Evolutionary conservation across 2,329 filamentous ascomycete genomes (phyloP), one percentile per base, ranked within the genome.

Genomic region (Fusarium continuum): DNA sequence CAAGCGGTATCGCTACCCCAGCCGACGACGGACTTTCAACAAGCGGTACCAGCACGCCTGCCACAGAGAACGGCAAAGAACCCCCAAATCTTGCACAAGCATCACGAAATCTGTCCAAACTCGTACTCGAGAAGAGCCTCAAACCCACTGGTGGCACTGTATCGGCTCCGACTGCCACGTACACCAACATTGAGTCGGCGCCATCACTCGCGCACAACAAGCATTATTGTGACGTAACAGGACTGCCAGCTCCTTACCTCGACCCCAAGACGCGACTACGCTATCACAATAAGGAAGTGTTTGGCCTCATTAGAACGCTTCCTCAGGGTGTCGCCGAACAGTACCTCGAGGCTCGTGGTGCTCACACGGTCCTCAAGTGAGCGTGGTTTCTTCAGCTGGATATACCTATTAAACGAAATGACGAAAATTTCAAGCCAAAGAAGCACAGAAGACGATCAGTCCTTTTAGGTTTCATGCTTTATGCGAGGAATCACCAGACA

Each of bases 141-240:
- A 80, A 80, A 72, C 61, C 64, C 2, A 55, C 69, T 8, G 70
- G 68, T 11, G 76, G 74, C 31, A 51, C 63, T 17, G 67, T 54
- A 11, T 64, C 69, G 6, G 90, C 89, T 0, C 91, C 91, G 0
- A 86, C 84, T 26, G 91, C 91, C 26, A 97, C 95, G 2, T 99
- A 98, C 76, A 97, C 92, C 7, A 98, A 97, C 74, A 96, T 99
- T 63, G 95, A 98, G 76, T 93, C 92, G 41, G 94, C 95, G 4
- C 95, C 95, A 32, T 95, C 91, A 55, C 81, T 98, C 70, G 90
- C 90, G 45, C 90, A 92, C 67, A 86, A 91, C 73, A 93, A 89
- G 77, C 91, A 90, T 71, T 99, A 98, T 78, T 99, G 95, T 80
- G 96, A 99, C 76, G 86, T 99, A 70, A 99, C 95, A 2, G 96